Evolutionary conservation across 2,329 filamentous ascomycete species (phyloP), one percentile per base, ranked within the genome.

Genomic region (Colletotrichum trifolii): DNA sequence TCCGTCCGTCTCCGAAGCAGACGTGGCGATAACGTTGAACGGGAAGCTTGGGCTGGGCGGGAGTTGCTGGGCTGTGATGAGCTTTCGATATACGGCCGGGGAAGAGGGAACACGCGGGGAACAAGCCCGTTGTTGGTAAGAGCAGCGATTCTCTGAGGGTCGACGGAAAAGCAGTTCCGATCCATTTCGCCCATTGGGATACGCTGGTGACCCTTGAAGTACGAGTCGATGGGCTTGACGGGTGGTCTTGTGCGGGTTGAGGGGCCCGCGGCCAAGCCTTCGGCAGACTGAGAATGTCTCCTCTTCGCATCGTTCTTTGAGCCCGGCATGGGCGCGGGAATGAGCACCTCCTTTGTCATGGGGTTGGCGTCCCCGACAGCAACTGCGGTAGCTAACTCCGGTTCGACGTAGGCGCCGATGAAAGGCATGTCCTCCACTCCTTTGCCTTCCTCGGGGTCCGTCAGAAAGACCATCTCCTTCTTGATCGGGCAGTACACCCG

Each of bases 401-500:
- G 80, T 38, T 91, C 88, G 48, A 97, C 86, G 69, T 88, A 83
- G 17, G 85, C 82, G 36, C 96, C 96, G 68, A 99, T 93, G 71
- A 91, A 98, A 1, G 91, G 86, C 84, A 97, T 89, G 46, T 91
- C 86, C 9, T 89, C 86, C 1, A 89, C 81, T 33, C 89, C 86
- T 25, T 93, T 75, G 5, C 87, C 87, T 6, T 85, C 79, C 1
- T 88, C 86, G 0, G 90, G 85, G 12, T 88, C 82, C 1, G 89
- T 96, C 64, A 97, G 83, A 66, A 93, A 89, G 45, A 97, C 91
- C 48, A 98, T 78, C 67, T 88, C 81, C 63, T 89, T 83, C 46
- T 85, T 83, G 42, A 83, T 81, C 0, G 95, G 94, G 74, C 95
- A 98, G 76, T 92, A 99, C 3, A 98, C 95, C 78, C 96, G 92